These are phyloP conservation scores for Colletotrichum chlorophyti DNA, from an alignment of 2,329 filamentous ascomycete genomes.

Conservation along the genomic window DNA sequence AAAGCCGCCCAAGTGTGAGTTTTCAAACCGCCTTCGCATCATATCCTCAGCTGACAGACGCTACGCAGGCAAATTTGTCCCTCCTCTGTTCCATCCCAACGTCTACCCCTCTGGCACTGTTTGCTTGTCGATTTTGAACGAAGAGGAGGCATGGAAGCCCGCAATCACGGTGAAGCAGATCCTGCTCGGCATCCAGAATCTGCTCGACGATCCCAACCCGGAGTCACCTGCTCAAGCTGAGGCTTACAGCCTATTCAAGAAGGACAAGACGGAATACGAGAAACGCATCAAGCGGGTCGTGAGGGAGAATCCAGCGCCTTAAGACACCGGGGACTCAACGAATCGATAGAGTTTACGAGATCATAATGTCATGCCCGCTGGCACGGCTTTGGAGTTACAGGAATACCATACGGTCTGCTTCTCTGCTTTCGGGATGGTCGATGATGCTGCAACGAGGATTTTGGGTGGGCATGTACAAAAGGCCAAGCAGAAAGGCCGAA, in stretches of 20 bases:
- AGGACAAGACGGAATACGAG: conserved; percentile 87
- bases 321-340: conserved; percentile 29
- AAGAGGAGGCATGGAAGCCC: conserved; percentile 98
- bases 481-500: not conserved
- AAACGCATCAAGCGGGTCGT: conserved; percentile 86
- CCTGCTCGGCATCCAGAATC: conserved; percentile 91
- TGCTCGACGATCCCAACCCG: conserved; percentile 95
- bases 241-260: conserved; percentile 96
- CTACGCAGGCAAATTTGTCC: conserved; percentile 85
- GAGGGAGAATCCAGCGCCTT: conserved; percentile 84
- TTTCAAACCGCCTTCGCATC: not conserved
- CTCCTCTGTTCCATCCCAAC: conserved; percentile 96
- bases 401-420: conserved; percentile 29
- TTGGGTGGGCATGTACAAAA: not conserved
- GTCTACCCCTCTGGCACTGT: conserved; percentile 98
- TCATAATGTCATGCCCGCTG: conserved; percentile 8
- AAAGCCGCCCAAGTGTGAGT: conserved; percentile 96
- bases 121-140: conserved; percentile 95
- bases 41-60: conserved; percentile 6
- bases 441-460: conserved; percentile 4
- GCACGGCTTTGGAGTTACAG: conserved; percentile 25
- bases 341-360: conserved; percentile 3
- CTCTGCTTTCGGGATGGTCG: conserved; percentile 21
- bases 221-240: conserved; percentile 97
- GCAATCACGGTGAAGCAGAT: conserved; percentile 99